Evolutionary conservation across 2,329 filamentous ascomycete genomes (phyloP).

Genomic region (Oidium heveae): DNA sequence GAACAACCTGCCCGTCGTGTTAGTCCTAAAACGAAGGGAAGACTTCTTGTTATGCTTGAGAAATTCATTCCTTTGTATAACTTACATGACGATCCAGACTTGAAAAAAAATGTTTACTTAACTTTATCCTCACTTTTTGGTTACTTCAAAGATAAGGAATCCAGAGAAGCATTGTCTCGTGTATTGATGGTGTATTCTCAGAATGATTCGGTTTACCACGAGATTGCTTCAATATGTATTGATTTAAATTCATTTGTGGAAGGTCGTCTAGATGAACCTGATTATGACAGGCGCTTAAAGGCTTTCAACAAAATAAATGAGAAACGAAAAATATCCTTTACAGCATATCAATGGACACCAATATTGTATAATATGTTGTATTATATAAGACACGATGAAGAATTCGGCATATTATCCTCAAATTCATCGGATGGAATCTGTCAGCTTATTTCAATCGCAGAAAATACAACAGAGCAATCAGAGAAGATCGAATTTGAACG

Average conservation of each 20-base stretch:
- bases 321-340: conserved; percentile 31
- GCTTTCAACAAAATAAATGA: conserved; percentile 53
- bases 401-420: conserved; percentile 54
- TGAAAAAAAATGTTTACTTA: conserved; percentile 42
- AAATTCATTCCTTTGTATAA: conserved; percentile 48
- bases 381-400: conserved; percentile 64
- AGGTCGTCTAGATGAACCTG: conserved; percentile 55
- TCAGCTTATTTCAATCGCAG: conserved; percentile 44
- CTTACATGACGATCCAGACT: conserved; percentile 25
- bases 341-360: conserved; percentile 58
- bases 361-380: conserved; percentile 75
- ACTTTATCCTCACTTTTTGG: conserved; percentile 64
- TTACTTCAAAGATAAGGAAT: conserved; percentile 64
- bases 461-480: conserved; percentile 18
- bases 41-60: conserved; percentile 55
- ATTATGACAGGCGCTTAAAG: conserved; percentile 58
- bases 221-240: conserved; percentile 44
- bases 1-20: conserved; percentile 67
- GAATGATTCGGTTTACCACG: conserved; percentile 31
- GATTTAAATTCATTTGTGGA: conserved; percentile 59
- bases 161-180: conserved; percentile 46
- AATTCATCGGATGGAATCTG: conserved; percentile 66
- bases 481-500: conserved; percentile 24
- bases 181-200: conserved; percentile 47
- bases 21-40: conserved; percentile 58